Evolutionary conservation across 208 protist genomes (phyloP).

Genomic region (Trypanosoma lewisi): DNA sequence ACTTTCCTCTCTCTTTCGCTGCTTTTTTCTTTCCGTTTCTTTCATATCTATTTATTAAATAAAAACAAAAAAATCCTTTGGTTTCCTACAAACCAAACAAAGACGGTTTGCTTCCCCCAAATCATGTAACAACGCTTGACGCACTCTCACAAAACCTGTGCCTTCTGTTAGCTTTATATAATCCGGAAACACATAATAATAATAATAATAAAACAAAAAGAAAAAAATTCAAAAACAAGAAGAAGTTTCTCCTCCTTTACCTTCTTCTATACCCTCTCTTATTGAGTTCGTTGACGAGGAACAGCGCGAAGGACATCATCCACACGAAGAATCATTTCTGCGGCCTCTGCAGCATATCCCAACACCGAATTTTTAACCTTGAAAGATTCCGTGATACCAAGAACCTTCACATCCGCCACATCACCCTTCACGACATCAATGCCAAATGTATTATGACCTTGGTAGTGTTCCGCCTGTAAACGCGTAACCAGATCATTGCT

Average conservation of each 20-base stretch:
- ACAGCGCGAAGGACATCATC: constrained; percentile 98
- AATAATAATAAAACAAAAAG: background rate
- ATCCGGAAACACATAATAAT: no score
- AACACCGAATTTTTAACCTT: constrained; percentile 98
- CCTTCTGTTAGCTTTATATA: background rate
- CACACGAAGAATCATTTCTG: constrained; percentile 99
- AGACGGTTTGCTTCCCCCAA: background rate
- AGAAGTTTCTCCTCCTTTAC: no score
- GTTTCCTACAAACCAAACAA: background rate
- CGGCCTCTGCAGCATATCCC: constrained; percentile 96
- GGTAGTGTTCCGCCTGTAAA: constrained; percentile 84
- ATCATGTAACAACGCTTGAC: background rate
- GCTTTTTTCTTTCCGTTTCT: background rate
- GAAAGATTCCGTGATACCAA: constrained; percentile 98
- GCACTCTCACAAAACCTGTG: background rate
- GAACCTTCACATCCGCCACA: constrained; percentile 92
- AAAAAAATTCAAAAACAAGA: no score
- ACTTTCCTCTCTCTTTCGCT: background rate
- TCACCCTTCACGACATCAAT: constrained; percentile 95
- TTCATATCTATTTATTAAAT: constrained; percentile 5
- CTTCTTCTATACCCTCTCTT: no score
- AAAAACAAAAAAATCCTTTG: background rate
- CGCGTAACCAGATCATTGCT: constrained; percentile 96
- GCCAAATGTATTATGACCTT: constrained; percentile 67
- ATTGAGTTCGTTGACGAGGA: constrained; percentile 88